Percentiles rank a stretch among this genome's conserved stretches.
Evolutionary conservation across 768 basidiomycete genomes (phyloP).

Genomic region (Agrocybe pediades): DNA sequence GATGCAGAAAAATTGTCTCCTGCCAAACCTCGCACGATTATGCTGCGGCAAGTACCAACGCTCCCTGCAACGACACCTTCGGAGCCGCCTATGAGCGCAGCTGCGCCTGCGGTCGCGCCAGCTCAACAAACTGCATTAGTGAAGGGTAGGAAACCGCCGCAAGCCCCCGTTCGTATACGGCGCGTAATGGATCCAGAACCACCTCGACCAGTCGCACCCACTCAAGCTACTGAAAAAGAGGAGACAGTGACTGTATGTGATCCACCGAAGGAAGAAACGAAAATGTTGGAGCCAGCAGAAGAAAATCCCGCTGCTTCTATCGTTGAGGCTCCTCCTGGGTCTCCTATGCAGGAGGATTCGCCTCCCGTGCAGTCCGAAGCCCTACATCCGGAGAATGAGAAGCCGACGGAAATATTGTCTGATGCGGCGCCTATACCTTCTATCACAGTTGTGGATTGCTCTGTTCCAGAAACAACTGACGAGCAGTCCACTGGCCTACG

Average conservation of each 20-base stretch:
- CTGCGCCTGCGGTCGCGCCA: background rate
- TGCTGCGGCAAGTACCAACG: constrained; percentile 30
- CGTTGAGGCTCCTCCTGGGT: constrained; percentile 18
- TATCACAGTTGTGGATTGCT: constrained; percentile 6
- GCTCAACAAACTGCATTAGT: background rate
- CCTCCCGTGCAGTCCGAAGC: background rate
- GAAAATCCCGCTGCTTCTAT: constrained; percentile 5
- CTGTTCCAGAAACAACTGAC: background rate
- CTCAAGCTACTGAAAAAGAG: background rate
- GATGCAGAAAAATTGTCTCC: constrained; percentile 30
- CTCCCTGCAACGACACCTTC: constrained; percentile 12
- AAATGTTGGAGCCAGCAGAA: constrained; percentile 3
- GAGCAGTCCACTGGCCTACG: constrained; percentile 28
- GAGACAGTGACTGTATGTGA: constrained; percentile 2
- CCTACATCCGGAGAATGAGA: background rate
- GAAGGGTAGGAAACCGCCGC: constrained; percentile 12
- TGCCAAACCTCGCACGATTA: constrained; percentile 24
- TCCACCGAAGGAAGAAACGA: constrained; percentile 1
- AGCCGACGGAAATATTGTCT: background rate
- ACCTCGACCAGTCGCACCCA: background rate
- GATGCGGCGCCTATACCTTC: constrained; percentile 5
- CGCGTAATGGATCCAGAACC: constrained; percentile 20
- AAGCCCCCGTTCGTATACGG: constrained; percentile 18
- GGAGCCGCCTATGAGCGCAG: constrained; percentile 7
- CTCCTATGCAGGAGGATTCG: constrained; percentile 25